Evolutionary conservation across 164 flowering plant genomes (phyloP), one percentile per base, ranked within the genome.

Genomic region (Berberis thunbergii): DNA sequence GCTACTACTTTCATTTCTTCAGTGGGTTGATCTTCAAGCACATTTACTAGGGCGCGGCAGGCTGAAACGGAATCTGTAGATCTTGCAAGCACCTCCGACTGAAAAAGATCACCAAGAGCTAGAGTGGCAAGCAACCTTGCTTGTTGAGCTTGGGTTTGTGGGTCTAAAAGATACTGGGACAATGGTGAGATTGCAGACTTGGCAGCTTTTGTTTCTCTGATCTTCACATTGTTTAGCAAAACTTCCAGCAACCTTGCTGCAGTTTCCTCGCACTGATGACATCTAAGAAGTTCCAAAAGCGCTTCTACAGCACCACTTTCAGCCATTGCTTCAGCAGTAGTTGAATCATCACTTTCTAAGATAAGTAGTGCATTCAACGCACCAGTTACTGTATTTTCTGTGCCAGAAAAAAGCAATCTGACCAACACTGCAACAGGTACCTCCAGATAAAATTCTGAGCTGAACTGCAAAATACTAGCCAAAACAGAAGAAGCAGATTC

Each of bases 1-100:
- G 97, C 97, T 12, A 95, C 98, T 56, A 91, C 96, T 80, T 95
- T 95, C 97, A 91, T 91, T 72, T 95, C 99, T 83, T 95, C 99
- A 6, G 99, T 84, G 4, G 99, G 97, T 67, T 95, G 97, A 59
- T 95, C 97, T 77, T 95, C 97, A 56, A 95, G 94, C 69, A 91
- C 74, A 83, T 91, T 95, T 43, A 95, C 97, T 43, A 95, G 78
- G 4, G 99, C 99, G 66, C 99, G 85, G 70, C 97, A 95, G 64
- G 97, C 97, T 44, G 97, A 82, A 74, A 86, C 96, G 63, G 99
- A 92, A 79, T 95, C 97, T 53, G 87, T 72, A 63, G 81, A 73
- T 62, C 96, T 82, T 72, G 97, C 89, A 72, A 95, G 92, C 54
- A 73, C 78, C 79, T 95, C 99, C 69, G 88, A 89, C 79, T 95